phyloP scores from a whole-genome alignment of 495 filamentous ascomycete species.

The Astrocystis sublimbata region DNA sequence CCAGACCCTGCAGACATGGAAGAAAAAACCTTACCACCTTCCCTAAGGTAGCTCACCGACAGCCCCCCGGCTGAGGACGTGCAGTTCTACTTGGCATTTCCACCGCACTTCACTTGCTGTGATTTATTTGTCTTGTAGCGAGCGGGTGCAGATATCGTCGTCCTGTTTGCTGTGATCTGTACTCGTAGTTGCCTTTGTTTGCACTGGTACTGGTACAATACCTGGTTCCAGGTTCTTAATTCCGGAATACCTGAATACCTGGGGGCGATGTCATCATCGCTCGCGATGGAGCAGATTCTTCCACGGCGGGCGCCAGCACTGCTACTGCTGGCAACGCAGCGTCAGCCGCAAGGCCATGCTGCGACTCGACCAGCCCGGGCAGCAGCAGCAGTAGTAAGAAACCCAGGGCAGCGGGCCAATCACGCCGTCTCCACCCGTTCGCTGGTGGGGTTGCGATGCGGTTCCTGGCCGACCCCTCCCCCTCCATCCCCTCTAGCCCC shows the following conservation, averaged over 20 bases:
- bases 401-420: conserved; percentile 8
- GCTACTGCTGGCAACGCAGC: conserved; percentile 2
- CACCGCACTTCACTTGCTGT: no score
- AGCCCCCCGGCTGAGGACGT: no score
- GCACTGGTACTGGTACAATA: neutral
- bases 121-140: no score
- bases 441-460: conserved; percentile 9
- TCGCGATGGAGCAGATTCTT: conserved; percentile 15
- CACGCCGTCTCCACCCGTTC: neutral
- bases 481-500: no score
- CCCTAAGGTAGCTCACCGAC: no score
- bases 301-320: conserved; percentile 11
- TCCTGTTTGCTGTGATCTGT: no score
- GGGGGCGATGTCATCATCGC: conserved; percentile 11
- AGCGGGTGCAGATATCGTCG: no score
- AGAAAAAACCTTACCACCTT: no score
- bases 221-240: neutral
- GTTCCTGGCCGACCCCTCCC: conserved; percentile 8
- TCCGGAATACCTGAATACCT: neutral
- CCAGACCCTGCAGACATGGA: no score
- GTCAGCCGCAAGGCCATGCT: conserved; percentile 5
- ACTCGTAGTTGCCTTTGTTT: no score
- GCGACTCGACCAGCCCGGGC: neutral
- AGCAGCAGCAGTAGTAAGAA: neutral
- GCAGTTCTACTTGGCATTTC: no score